Evolutionary conservation across 768 basidiomycete species (phyloP), one percentile per base, ranked within the genome.

Genomic region (Boletus reticuloceps): DNA sequence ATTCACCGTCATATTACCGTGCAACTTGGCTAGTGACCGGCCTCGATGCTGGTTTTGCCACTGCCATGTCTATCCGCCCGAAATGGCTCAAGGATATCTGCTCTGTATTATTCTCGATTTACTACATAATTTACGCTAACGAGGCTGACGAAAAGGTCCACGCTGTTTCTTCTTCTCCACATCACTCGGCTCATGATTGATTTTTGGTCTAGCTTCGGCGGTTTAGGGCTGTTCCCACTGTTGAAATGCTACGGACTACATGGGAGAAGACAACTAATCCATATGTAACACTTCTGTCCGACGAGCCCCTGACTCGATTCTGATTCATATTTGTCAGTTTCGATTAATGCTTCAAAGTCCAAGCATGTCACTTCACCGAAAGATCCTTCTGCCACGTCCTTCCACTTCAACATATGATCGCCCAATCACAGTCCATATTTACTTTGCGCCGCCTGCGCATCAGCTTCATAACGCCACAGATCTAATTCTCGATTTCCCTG

Each of bases 261-360:
- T 99, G 97, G 97, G 95, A 96, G 72, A 99, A 99, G 78, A 92
- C 93, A 0, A 80, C 81, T 2, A 96, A 98, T 72, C 97, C 95
- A 56, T 90, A 92, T 75, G 93, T 92, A 64, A 60, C 50, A 12
- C 49, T 29, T 54, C 20, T 17, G 22, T 61, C 57, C 47, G 53
- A 58, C 55, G 51, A 55, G 7, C 48, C 47, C 57, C 55, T 51
- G 37, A 45, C 40, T 13, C 36, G 9, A 16, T 27, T 9, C 54
- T 58, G 16, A 58, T 53, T 52, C 32, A 63, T 39, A 53, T 42
- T 38, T 54, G 44, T 46, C 54, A 93, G 91, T 76, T 97, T 60
- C 88, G 89, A 31, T 69, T 87, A 16, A 59, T 69, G 42, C 65
- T 81, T 13, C 74, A 77, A 56, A 72, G 83, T 10, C 92, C 93